Conservation (phyloP, 495 filamentous ascomycete species). For the Achaetomiella virescens region DNA sequence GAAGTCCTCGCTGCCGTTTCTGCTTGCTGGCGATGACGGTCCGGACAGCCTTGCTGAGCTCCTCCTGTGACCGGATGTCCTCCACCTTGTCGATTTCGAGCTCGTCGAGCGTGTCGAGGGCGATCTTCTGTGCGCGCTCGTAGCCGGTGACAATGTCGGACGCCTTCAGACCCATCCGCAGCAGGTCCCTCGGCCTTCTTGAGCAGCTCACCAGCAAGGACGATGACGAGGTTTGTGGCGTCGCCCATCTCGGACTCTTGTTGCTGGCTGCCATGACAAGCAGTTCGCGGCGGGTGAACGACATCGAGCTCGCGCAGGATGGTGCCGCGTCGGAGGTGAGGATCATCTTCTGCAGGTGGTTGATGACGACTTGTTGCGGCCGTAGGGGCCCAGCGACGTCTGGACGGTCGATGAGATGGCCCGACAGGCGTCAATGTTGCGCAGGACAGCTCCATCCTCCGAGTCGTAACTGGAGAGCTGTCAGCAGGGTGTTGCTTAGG, state of each 20-base stretch:
- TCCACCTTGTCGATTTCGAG: constrained; percentile 86
- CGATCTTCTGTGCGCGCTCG: constrained; percentile 86
- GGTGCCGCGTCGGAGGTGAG: constrained; percentile 93
- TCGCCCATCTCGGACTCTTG: constrained; percentile 99
- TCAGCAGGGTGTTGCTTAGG: constrained; percentile 9
- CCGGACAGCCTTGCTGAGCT: constrained; percentile 90
- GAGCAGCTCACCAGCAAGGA: constrained; percentile 90
- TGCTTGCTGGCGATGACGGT: constrained; percentile 97
- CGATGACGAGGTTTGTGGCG: constrained; percentile 94
- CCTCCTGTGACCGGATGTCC: constrained; percentile 67
- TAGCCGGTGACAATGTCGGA: constrained; percentile 94
- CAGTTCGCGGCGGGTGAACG: constrained; percentile 95
- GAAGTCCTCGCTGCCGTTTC: constrained; percentile 80
- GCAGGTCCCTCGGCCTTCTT: constrained; percentile 95
- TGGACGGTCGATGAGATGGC: constrained; percentile 93
- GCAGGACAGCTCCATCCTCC: constrained; percentile 97
- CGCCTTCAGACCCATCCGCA: constrained; percentile 93
- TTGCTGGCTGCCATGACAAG: constrained; percentile 98
- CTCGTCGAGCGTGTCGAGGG: constrained; percentile 77
- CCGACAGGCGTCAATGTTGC: constrained; percentile 97
- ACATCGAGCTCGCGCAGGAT: constrained; percentile 97
- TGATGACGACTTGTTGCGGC: constrained; percentile 99
- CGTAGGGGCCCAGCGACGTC: constrained; percentile 94
- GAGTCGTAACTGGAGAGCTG: constrained; percentile 69
- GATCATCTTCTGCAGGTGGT: constrained; percentile 99